A percentile compares a stretch with the other conserved stretches of the same genome.
Evolutionary conservation across 2,329 filamentous ascomycete species (phyloP).

Genomic region (Penicillium verrucosum): DNA sequence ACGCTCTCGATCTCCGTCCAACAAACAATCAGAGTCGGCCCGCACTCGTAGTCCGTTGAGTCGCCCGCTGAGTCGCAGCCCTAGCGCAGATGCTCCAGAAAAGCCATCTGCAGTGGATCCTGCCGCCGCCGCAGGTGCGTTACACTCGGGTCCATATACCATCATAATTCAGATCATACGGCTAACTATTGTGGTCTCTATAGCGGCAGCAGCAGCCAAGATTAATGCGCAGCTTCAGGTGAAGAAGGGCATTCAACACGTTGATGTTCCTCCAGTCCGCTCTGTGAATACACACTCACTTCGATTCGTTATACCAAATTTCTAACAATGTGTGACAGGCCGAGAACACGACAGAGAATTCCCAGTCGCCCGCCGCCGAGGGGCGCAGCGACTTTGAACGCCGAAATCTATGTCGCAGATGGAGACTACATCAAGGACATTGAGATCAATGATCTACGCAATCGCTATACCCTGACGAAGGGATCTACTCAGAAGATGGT

Average conservation of each 20-base stretch:
- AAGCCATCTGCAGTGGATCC: conserved; percentile 60
- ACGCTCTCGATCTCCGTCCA: conserved; percentile 78
- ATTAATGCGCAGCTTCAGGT: conserved; percentile 82
- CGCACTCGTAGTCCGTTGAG: conserved; percentile 79
- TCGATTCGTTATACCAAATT: background rate
- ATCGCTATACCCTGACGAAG: conserved; percentile 95
- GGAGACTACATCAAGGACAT: conserved; percentile 99
- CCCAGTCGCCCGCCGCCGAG: conserved; percentile 52
- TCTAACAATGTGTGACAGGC: conserved; percentile 33
- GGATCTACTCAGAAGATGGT: conserved; percentile 98
- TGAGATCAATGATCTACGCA: conserved; percentile 95
- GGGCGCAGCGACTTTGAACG: conserved; percentile 62
- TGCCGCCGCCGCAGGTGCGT: conserved; percentile 71
- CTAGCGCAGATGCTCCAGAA: conserved; percentile 40
- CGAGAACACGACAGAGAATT: conserved; percentile 53
- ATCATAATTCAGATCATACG: background rate
- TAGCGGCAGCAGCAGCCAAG: conserved; percentile 81
- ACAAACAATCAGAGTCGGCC: conserved; percentile 62
- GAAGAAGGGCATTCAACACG: conserved; percentile 85
- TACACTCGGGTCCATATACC: background rate
- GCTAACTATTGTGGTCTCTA: conserved; percentile 18
- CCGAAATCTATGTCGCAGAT: conserved; percentile 90
- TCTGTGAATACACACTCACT: conserved; percentile 45
- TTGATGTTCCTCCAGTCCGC: conserved; percentile 79
- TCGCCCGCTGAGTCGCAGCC: conserved; percentile 43